phyloP scores from a whole-genome alignment of 345 rosid species.

The Sisymbrium irio region DNA sequence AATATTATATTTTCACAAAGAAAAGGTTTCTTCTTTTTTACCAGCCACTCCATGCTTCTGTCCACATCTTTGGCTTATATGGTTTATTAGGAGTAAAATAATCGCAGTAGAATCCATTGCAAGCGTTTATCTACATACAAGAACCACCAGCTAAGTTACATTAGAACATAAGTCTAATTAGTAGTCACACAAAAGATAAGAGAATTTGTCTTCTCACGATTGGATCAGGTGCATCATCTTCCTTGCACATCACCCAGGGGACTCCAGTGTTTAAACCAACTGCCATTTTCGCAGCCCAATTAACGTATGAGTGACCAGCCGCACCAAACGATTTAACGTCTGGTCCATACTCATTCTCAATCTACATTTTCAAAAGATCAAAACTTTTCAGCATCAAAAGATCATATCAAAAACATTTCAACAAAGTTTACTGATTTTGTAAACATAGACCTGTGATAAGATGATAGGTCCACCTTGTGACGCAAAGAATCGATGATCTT shows the following conservation, averaged over 20 bases:
- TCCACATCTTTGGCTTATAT: constrained; percentile 89
- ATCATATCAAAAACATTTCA: not conserved
- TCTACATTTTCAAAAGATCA: constrained; percentile 47
- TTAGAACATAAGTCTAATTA: not conserved
- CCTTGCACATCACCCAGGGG: constrained; percentile 99
- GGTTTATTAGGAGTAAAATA: constrained; percentile 82
- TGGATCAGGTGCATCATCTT: constrained; percentile 98
- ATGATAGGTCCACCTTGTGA: constrained; percentile 99
- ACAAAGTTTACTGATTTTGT: not conserved
- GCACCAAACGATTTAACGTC: constrained; percentile 51
- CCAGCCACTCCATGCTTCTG: constrained; percentile 99
- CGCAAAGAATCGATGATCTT: constrained; percentile 65
- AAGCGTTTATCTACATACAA: constrained; percentile 67
- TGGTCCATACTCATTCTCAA: constrained; percentile 93
- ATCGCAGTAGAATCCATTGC: constrained; percentile 96
- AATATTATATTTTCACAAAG: not conserved
- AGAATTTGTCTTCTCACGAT: constrained; percentile 50
- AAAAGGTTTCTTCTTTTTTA: constrained; percentile 28
- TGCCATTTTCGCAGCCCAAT: constrained; percentile 97
- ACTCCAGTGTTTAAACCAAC: constrained; percentile 87
- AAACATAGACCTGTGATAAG: constrained; percentile 68
- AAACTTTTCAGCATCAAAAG: not conserved
- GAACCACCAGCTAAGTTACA: constrained; percentile 33
- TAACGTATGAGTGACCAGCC: constrained; percentile 67
- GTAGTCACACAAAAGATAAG: not conserved